Base-by-base conservation (phyloP, 352 stramenopile species). In the Thraustochytrium striatum region DNA sequence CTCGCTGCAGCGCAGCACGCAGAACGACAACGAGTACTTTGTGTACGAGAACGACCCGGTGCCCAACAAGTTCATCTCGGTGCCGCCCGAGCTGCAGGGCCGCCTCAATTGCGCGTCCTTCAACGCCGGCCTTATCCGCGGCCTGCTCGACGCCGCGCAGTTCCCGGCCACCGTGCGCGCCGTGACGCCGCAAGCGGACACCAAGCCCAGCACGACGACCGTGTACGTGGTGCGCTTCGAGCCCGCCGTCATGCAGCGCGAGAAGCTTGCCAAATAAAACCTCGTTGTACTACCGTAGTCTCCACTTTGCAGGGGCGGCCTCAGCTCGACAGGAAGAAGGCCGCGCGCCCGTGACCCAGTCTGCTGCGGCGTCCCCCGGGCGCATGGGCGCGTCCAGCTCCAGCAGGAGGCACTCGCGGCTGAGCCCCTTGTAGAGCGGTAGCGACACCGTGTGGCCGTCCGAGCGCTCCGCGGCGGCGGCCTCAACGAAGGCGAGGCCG, bases 21-120 rank as follows among this genome's bases (percentile, higher is more conserved):
- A 98, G 84, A 97, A 98, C 84, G 92, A 96, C n/a, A 90, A 98
- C 85, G 94, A 98, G 89, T 99, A 96, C 86, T 98, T 98, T 93
- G 98, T 98, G 82, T 90, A 96, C 82, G 92, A 97, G 82, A 84
- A 93, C 57, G 90, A 95, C 75, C 92, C 92, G 30, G 84, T 97
- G n/a, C 95, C 92, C 25, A 97, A 95, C 85, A 97, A 93, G 72
- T 98, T 97, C 86, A 94, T 98, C 68, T 97, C 92, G 35, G 94
- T 98, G 58, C 94, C 95, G 3, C 84, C 88, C 0, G 93, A 98
- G 84, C 90, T 98, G 57, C 93, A 95, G 0, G 70, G 58, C 61
- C 91, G 97, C 82, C 86, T 99, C 50, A 97, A 97, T 83, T 97
- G 93, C 57, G 95, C 96, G 65, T 93, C 95, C 8, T 98, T 97